Evolutionary conservation across 768 basidiomycete genomes (phyloP).

Genomic region (Lentinula boryana): DNA sequence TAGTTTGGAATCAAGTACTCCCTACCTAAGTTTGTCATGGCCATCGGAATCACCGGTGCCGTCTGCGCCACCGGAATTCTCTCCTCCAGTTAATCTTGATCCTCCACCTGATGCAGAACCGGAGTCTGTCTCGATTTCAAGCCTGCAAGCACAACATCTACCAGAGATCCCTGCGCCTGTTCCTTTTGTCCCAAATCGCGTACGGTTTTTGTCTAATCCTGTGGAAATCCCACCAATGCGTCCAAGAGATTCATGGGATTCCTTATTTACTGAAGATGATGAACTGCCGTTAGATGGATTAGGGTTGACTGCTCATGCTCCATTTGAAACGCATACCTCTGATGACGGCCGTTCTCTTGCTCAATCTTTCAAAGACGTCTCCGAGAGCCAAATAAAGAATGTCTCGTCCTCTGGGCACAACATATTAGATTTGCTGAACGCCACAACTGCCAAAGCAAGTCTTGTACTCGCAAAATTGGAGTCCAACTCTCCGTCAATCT

Average conservation of each 20-base stretch:
- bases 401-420: neutral
- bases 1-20: neutral
- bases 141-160: neutral
- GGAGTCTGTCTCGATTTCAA: neutral
- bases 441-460: neutral
- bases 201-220: neutral
- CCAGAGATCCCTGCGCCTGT: neutral
- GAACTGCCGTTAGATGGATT: neutral
- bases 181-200: neutral
- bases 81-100: too few species aligned
- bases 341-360: too few species aligned
- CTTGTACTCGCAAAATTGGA: neutral
- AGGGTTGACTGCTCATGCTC: too few species aligned
- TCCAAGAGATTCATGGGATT: neutral
- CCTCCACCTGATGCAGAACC: neutral
- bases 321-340: too few species aligned
- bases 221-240: neutral
- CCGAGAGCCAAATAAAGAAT: too few species aligned
- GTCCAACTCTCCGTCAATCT: neutral
- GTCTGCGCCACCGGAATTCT: too few species aligned
- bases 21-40: too few species aligned
- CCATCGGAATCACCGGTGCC: too few species aligned
- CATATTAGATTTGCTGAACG: neutral
- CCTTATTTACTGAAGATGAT: neutral
- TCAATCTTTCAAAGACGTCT: too few species aligned